Base-by-base conservation (phyloP, 768 basidiomycete species). In the Agaricus subrufescens region DNA sequence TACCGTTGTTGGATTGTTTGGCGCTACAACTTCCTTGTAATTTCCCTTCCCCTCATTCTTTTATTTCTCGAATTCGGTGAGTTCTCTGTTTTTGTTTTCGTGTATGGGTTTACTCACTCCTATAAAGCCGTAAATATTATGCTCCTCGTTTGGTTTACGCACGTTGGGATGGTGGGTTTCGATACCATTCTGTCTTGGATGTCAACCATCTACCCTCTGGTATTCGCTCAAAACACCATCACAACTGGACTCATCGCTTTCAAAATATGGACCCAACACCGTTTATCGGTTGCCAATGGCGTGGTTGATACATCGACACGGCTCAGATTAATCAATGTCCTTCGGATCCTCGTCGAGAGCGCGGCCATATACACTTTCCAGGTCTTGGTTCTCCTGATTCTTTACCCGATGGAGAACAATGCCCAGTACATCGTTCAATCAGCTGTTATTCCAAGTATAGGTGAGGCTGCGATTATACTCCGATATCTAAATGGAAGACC, bases 291-390 rank as follows among this genome's bases (percentile, higher is more conserved):
- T 9, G 56, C 60, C 6, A 58, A 61, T 3, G 66, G 67, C 11
- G 57, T 65, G 3, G 42, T 63, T 4, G 60, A 56, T 44, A 43
- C 47, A 31, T 49, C 54, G 25, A 49, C 54, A 19, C 39, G 54
- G 26, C 34, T 49, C 11, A 59, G 59, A 40, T 54, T 70, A n/a
- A 50, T 68, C 4, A 57, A 49, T 11, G 52, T 69, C 29, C 55
- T 67, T 42, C 62, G 66, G n/a, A 68, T 71, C 37, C 57, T 71
- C 8, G 54, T 71, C 38, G 69, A 71, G 50, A 71, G 69, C 48
- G 69, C 69, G 1, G 61, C 65, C 55, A 58, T 69, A 19, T 71
- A 69, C 53, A 68, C 68, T 4, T 37, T 68, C 8, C 58, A 68
- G 42, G 52, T 67, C 11, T 57, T 69, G 31, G 40, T 69, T 37